phyloP scores from a whole-genome alignment of 2,329 filamentous ascomycete species.

The Monosporascus sp. region DNA sequence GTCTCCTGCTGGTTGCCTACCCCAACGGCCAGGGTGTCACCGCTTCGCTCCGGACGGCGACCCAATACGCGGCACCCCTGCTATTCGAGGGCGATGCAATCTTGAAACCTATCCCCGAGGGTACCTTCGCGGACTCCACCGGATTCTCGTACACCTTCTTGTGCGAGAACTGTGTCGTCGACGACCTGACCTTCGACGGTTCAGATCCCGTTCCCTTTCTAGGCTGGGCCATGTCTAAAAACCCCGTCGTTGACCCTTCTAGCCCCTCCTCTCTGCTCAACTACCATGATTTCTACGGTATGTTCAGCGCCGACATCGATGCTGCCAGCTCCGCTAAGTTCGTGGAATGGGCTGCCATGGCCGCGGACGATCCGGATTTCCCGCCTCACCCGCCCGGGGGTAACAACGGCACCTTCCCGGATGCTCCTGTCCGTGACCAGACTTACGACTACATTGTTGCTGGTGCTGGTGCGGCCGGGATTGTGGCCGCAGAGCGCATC shows the following conservation, averaged over 20 bases:
- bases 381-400: conserved; percentile 3
- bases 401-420: conserved; percentile 3
- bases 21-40: conserved; percentile 38
- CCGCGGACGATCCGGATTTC: conserved; percentile 3
- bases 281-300: conserved; percentile 37
- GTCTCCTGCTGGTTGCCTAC: conserved; percentile 46
- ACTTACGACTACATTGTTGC: conserved; percentile 36
- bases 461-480: conserved; percentile 31
- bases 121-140: conserved; percentile 47
- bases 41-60: conserved; percentile 24
- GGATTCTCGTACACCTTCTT: conserved; percentile 51
- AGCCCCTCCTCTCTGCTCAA: conserved; percentile 28
- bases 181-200: conserved; percentile 14
- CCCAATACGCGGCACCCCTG: conserved; percentile 41
- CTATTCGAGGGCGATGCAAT: conserved; percentile 37
- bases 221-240: conserved; percentile 16
- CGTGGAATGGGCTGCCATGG: conserved; percentile 20
- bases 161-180: conserved; percentile 39
- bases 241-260: conserved; percentile 25
- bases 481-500: conserved; percentile 30
- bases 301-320: conserved; percentile 28
- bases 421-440: conserved; percentile 15
- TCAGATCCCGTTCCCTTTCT: not conserved
- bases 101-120: conserved; percentile 41
- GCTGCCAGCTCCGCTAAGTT: conserved; percentile 29